Conservation (phyloP, 1,139 yeast species). For the Arxiozyma heterogenica region DNA sequence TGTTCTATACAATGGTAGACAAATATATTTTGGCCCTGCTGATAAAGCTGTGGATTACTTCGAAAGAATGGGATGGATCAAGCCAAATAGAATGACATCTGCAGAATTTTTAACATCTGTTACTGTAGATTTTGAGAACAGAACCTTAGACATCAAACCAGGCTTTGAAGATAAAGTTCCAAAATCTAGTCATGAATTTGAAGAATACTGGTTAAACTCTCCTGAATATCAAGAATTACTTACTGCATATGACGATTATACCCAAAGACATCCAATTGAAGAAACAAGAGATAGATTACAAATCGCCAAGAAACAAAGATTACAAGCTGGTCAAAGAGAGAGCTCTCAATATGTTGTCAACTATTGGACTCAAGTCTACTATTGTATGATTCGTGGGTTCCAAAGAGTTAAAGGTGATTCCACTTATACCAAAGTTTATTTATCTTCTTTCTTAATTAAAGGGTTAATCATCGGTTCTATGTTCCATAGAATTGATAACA, state of each 20-base stretch:
- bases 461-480: constrained; percentile 49
- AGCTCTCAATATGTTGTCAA: constrained; percentile 41
- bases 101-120: constrained; percentile 65
- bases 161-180: constrained; percentile 52
- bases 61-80: constrained; percentile 50
- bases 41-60: constrained; percentile 46
- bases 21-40: constrained; percentile 52
- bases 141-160: constrained; percentile 37
- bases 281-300: constrained; percentile 37
- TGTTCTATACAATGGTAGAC: constrained; percentile 49
- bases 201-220: constrained; percentile 45
- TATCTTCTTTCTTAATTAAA: constrained; percentile 43
- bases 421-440: constrained; percentile 42
- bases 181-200: constrained; percentile 48
- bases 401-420: constrained; percentile 49
- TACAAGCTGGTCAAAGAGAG: constrained; percentile 37
- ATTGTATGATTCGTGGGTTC: constrained; percentile 42
- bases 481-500: constrained; percentile 40
- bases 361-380: constrained; percentile 39
- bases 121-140: constrained; percentile 35
- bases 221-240: constrained; percentile 38
- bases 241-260: constrained; percentile 38
- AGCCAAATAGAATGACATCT: constrained; percentile 56
- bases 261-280: constrained; percentile 31
- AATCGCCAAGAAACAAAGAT: constrained; percentile 36